Evolutionary conservation across 2,329 filamentous ascomycete species (phyloP).

Genomic region (Trichophyton schoenleinii): DNA sequence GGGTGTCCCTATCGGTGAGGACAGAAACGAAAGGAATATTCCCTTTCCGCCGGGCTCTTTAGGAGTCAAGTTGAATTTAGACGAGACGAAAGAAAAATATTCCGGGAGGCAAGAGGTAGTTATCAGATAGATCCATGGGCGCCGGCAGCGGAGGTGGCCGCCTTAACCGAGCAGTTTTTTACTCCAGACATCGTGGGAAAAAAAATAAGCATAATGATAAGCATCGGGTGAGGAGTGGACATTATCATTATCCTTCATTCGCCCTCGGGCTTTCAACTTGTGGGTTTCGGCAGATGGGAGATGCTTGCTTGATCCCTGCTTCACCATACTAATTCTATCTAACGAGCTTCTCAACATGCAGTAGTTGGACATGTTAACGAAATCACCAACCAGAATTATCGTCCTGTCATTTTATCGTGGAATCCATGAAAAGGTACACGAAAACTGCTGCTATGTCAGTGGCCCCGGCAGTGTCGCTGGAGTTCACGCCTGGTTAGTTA

Average conservation of each 20-base stretch:
- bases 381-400: too few relatives aligned
- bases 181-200: not conserved
- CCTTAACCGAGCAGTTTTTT: not conserved
- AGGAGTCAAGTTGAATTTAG: not conserved
- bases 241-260: too few relatives aligned
- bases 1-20: too few relatives aligned
- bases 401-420: not conserved
- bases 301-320: not conserved
- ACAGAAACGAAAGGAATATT: too few relatives aligned
- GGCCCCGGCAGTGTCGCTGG: not conserved
- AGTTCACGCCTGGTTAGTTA: not conserved
- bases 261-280: not conserved
- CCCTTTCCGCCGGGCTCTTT: not conserved
- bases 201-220: too few relatives aligned
- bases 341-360: not conserved
- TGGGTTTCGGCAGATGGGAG: not conserved
- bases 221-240: too few relatives aligned
- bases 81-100: not conserved
- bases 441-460: not conserved
- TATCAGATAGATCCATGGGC: not conserved
- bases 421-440: not conserved
- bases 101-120: not conserved
- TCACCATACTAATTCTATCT: not conserved
- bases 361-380: not conserved
- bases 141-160: not conserved